Base-by-base conservation (phyloP, 2,329 filamentous ascomycete species). In the Botryotinia calthae region DNA sequence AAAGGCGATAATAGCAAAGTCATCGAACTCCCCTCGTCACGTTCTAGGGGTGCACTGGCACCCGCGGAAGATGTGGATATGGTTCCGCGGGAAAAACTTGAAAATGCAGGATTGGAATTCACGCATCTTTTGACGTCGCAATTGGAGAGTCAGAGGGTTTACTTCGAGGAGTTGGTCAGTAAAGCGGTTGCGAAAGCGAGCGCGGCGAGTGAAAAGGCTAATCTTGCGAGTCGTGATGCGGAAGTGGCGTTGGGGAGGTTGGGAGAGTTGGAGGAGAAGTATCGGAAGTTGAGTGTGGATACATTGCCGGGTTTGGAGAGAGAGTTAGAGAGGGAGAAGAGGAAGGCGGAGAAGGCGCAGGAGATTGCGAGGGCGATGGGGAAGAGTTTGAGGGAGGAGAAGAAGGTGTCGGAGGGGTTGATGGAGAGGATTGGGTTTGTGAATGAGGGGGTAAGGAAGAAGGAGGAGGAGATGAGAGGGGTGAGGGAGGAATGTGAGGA, bases 61-160 rank as follows among this genome's bases (percentile, higher is more conserved):
- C 72, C 59, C 8, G 64, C 72, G 20, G 71, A 73, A 3, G 86
- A 88, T 75, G 87, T 88, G 56, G 93, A 94, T 74, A 88, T 90
- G 20, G 91, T 95, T 10, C 91, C 93, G 1, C 85, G 91, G 31
- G 87, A 87, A 62, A 91, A 91, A 80, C 81, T 91, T 16, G 89
- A 91, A 75, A 93, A 89, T 79, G 97, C 98, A 80, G 93, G 93
- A 44, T 87, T 96, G 76, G 96, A 99, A 83, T 99, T 98, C 81
- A 96, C 95, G 0, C 95, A 98, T 80, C 88, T 99, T 2, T 88
- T 99, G 18, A 97, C 93, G 4, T 95, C 91, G 74, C 96, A 99
- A 80, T 89, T 99, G 3, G 96, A 98, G 81, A 94, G 91, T 61
- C 96, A 99, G 81, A 89, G 96, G 16, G 87, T 93, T 0, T 99